Conservation (phyloP, 345 rosid genomes). For the Acer saccharum region DNA sequence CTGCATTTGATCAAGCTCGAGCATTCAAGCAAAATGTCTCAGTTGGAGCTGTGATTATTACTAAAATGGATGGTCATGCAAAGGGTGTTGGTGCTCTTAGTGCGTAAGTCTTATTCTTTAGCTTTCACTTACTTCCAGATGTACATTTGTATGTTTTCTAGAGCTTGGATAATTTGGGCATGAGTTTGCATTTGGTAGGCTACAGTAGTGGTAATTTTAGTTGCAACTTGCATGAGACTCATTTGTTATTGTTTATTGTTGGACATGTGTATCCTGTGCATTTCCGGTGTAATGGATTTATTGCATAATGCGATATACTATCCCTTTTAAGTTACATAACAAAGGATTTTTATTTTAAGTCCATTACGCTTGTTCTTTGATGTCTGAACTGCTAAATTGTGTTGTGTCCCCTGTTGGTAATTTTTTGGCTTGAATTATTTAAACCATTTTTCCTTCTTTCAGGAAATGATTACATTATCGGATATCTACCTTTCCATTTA, state of each 20-base stretch:
- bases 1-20: conserved; percentile 88
- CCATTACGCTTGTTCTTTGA: neutral
- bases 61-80: conserved; percentile 98
- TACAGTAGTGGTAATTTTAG: neutral
- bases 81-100: conserved; percentile 99
- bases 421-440: neutral
- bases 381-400: neutral
- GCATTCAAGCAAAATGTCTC: conserved; percentile 90
- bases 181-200: neutral
- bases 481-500: no score
- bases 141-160: neutral
- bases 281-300: neutral
- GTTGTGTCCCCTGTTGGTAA: neutral
- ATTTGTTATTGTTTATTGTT: neutral
- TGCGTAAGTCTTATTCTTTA: conserved; percentile 60
- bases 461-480: no score
- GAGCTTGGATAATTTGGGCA: neutral
- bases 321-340: neutral
- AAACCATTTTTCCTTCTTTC: no score
- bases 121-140: neutral
- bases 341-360: neutral
- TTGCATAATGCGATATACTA: neutral
- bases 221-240: neutral
- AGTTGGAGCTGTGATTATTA: conserved; percentile 91
- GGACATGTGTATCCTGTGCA: conserved; percentile 2